Conservation (phyloP, 768 basidiomycete genomes). For the Leccinum rimulosum region DNA sequence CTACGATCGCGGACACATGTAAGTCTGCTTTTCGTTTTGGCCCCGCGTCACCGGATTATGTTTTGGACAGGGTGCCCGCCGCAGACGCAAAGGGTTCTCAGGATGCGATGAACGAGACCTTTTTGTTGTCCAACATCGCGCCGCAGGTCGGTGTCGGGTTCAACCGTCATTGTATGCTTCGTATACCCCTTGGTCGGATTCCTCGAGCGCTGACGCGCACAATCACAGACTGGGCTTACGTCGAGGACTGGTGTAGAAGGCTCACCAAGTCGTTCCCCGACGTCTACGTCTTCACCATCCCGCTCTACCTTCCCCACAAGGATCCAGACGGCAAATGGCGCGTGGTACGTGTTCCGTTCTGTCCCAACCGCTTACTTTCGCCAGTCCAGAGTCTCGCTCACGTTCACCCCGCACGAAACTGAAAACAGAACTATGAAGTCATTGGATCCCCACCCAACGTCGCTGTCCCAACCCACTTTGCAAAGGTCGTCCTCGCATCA, state of each 20-base stretch:
- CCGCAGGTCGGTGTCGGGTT: constrained; percentile 98
- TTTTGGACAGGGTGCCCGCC: constrained; percentile 75
- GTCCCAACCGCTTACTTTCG: background rate
- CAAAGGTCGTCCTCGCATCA: constrained; percentile 87
- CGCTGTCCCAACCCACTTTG: constrained; percentile 96
- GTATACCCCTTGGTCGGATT: no score
- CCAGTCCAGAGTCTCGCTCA: background rate
- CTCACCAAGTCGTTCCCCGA: constrained; percentile 87
- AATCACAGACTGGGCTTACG: constrained; percentile 85
- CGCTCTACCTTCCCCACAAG: constrained; percentile 87
- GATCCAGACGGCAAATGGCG: constrained; percentile 93
- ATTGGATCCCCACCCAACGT: constrained; percentile 91
- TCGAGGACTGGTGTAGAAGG: constrained; percentile 93
- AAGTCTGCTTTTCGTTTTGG: constrained; percentile 28
- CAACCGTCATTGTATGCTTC: constrained; percentile 81
- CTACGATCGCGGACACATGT: constrained; percentile 98
- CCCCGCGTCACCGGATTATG: background rate
- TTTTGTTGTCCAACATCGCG: constrained; percentile 91
- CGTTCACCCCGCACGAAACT: background rate
- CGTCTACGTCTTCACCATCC: constrained; percentile 97
- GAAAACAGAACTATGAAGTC: constrained; percentile 79
- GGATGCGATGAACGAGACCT: constrained; percentile 96
- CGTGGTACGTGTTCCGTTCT: constrained; percentile 58
- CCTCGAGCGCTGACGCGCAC: background rate
- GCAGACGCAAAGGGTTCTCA: constrained; percentile 93